Evolutionary conservation across 352 stramenopile genomes (phyloP).

Genomic region (Phytophthora meadii): DNA sequence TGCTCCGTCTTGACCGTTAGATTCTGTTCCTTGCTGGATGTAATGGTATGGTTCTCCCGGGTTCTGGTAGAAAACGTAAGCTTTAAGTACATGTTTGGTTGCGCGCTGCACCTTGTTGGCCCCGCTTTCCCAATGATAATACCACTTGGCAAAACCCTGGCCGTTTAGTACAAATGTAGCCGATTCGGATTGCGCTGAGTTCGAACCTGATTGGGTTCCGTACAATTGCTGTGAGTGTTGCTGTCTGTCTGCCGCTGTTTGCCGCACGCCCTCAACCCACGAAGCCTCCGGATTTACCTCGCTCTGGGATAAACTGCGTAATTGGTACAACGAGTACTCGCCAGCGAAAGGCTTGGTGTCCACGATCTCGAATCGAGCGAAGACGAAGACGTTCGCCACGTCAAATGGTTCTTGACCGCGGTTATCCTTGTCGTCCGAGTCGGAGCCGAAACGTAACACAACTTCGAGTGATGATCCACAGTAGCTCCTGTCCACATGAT

Average conservation of each 20-base stretch:
- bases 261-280: constrained; percentile 58
- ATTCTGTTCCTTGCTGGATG: background rate
- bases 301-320: constrained; percentile 50
- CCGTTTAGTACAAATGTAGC: constrained; percentile 50
- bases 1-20: constrained; percentile 1
- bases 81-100: constrained; percentile 61
- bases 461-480: constrained; percentile 63
- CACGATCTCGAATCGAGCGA: constrained; percentile 43
- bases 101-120: constrained; percentile 67
- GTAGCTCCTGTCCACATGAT: constrained; percentile 73
- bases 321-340: constrained; percentile 22
- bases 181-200: constrained; percentile 3
- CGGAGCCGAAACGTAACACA: constrained; percentile 24
- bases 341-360: constrained; percentile 22
- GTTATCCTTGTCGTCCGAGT: constrained; percentile 7
- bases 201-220: constrained; percentile 26
- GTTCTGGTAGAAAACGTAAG: constrained; percentile 54
- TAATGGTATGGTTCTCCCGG: background rate
- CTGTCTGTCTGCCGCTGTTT: constrained; percentile 19
- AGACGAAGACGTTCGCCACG: constrained; percentile 41
- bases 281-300: constrained; percentile 63
- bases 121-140: constrained; percentile 70
- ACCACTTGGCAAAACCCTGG: constrained; percentile 61
- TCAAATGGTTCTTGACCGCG: constrained; percentile 14
- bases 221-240: constrained; percentile 27